A percentile compares a stretch with the other conserved stretches of the same genome.
phyloP scores from a whole-genome alignment of 2,329 filamentous ascomycete genomes.

The Penicillium brasilianum region DNA sequence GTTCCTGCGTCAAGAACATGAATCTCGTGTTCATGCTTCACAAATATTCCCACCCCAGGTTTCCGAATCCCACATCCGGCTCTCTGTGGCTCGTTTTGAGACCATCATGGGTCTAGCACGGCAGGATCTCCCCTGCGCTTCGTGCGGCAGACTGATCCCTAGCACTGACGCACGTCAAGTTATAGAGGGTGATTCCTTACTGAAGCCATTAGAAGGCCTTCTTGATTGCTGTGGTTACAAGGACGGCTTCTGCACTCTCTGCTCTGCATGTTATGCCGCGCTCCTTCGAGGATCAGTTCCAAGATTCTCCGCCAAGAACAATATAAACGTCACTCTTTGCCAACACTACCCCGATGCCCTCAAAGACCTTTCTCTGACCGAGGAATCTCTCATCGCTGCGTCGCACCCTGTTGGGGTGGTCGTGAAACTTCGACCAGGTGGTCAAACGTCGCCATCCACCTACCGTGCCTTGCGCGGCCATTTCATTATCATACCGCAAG shows the following conservation, averaged over 20 bases:
- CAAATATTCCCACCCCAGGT: constrained; percentile 2
- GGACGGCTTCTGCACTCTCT: not conserved
- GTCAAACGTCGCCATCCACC: not conserved
- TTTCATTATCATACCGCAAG: constrained; percentile 20
- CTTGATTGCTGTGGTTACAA: not conserved
- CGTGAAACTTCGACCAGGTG: not conserved
- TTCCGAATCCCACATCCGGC: not conserved
- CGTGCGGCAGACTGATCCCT: not conserved
- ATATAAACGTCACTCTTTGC: not conserved
- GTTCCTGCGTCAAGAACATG: not conserved
- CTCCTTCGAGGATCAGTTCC: not conserved
- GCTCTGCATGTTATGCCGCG: not conserved
- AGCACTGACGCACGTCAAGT: not conserved
- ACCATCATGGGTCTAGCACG: not conserved
- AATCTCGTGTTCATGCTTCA: constrained; percentile 3
- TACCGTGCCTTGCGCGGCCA: constrained; percentile 17
- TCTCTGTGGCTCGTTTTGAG: not conserved
- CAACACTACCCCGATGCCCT: not conserved
- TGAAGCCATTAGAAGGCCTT: not conserved
- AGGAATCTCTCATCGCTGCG: not conserved
- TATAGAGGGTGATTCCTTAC: not conserved
- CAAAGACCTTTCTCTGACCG: not conserved
- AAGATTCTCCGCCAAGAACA: not conserved
- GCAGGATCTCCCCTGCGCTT: not conserved
- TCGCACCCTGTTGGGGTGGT: not conserved